phyloP scores from a whole-genome alignment of 495 filamentous ascomycete genomes.

The Penicillium taxi region DNA sequence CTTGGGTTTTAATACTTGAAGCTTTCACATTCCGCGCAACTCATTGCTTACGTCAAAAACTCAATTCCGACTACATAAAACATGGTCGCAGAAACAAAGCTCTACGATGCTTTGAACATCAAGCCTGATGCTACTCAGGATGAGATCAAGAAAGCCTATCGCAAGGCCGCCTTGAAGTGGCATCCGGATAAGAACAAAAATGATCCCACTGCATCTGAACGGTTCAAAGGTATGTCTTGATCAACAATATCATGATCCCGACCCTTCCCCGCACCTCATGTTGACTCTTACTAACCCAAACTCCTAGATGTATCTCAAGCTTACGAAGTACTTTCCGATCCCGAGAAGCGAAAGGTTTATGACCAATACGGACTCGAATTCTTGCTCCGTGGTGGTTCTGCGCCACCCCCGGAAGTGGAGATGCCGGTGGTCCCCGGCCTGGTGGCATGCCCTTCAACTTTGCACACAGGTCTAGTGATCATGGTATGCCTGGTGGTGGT shows the following conservation, averaged over 20 bases:
- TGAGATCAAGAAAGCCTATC: constrained; percentile 97
- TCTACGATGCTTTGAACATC: constrained; percentile 71
- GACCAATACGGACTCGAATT: constrained; percentile 94
- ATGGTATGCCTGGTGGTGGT: constrained; percentile 50
- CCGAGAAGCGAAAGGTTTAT: constrained; percentile 93
- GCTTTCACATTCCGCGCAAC: constrained; percentile 2
- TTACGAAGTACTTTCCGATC: constrained; percentile 95
- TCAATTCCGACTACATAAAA: constrained; percentile 23
- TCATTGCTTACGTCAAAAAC: constrained; percentile 8
- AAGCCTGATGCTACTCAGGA: constrained; percentile 75
- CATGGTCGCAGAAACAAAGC: constrained; percentile 83
- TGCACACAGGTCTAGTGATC: no score
- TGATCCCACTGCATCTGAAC: constrained; percentile 72
- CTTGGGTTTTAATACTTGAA: constrained; percentile 9
- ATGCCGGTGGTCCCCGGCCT: constrained; percentile 38
- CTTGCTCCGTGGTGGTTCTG: constrained; percentile 72
- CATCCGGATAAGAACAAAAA: constrained; percentile 98
- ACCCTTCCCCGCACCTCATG: constrained; percentile 1
- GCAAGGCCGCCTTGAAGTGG: constrained; percentile 82
- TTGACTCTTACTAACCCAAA: constrained; percentile 9
- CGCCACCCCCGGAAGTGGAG: constrained; percentile 53
- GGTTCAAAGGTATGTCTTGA: constrained; percentile 62
- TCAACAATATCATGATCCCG: constrained; percentile 5
- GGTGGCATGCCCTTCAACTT: no score
- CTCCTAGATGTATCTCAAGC: constrained; percentile 78